Percentiles rank a stretch among this genome's conserved stretches.
Conservation (phyloP, 371 early-diverging fungal genomes). For the Mucor irregularis region DNA sequence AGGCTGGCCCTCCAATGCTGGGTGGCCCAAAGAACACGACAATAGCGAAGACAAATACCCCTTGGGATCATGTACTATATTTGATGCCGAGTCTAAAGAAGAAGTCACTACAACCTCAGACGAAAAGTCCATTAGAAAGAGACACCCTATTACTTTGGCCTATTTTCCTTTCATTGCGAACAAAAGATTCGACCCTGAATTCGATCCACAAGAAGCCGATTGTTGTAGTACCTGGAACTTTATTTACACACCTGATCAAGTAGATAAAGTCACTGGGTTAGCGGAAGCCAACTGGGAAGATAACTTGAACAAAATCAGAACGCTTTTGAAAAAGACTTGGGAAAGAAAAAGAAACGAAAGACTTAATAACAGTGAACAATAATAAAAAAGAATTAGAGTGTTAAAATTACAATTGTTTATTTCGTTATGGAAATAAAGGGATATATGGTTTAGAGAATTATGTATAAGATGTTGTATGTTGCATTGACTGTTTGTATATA, state of each 20-base stretch:
- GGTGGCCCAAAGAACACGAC: constrained; percentile 27
- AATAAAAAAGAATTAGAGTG: not conserved
- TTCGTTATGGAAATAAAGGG: not conserved
- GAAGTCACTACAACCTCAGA: constrained; percentile 11
- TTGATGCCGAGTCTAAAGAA: constrained; percentile 27
- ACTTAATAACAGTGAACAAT: too few relatives aligned
- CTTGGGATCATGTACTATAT: constrained; percentile 33
- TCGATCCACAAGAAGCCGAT: constrained; percentile 61
- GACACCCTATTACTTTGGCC: constrained; percentile 42
- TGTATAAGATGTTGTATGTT: too few relatives aligned
- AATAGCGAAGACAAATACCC: constrained; percentile 23
- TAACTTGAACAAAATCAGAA: constrained; percentile 42
- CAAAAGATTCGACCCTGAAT: constrained; percentile 44
- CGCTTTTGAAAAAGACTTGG: constrained; percentile 44
- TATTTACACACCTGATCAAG: constrained; percentile 59
- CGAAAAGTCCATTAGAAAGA: not conserved
- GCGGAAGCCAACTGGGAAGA: constrained; percentile 48
- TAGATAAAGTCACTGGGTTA: constrained; percentile 53
- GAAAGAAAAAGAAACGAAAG: constrained; percentile 41
- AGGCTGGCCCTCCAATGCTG: constrained; percentile 47
- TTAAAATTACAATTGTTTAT: not conserved
- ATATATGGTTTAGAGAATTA: not conserved
- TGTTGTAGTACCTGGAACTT: constrained; percentile 70
- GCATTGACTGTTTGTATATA: too few relatives aligned
- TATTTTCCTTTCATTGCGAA: constrained; percentile 65